Conservation (phyloP, 2,329 filamentous ascomycete genomes). For the Nothophoma quercina region DNA sequence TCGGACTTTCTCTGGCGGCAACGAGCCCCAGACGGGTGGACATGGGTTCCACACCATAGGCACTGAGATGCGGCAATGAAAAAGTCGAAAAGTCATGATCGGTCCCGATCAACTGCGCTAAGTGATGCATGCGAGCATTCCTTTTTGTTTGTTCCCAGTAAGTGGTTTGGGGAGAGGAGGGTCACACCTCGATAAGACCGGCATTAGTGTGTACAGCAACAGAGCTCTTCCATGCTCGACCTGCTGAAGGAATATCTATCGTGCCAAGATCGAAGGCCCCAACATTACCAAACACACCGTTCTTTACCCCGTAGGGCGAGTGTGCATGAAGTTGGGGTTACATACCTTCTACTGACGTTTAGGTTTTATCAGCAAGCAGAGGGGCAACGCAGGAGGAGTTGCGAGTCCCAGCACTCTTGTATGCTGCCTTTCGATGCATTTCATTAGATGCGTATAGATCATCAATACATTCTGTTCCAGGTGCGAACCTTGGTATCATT, state of each 20-base stretch:
- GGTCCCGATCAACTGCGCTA: constrained; percentile 26
- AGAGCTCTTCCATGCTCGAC: constrained; percentile 65
- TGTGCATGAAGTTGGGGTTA: constrained; percentile 72
- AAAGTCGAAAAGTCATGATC: constrained; percentile 45
- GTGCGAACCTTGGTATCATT: constrained; percentile 4
- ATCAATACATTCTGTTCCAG: constrained; percentile 14
- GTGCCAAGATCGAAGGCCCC: constrained; percentile 67
- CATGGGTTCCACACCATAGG: constrained; percentile 43
- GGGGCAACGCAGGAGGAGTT: not conserved
- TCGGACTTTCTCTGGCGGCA: constrained; percentile 49
- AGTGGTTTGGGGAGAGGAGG: constrained; percentile 21
- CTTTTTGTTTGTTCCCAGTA: constrained; percentile 16
- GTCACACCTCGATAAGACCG: constrained; percentile 43
- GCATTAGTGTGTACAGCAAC: constrained; percentile 79
- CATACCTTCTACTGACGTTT: constrained; percentile 48
- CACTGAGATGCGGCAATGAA: constrained; percentile 50
- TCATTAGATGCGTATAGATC: constrained; percentile 11
- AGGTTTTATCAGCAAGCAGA: constrained; percentile 4
- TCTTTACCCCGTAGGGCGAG: constrained; percentile 59
- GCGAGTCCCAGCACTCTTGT: not conserved
- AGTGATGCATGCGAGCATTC: constrained; percentile 33
- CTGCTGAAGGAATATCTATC: constrained; percentile 72
- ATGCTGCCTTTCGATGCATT: not conserved
- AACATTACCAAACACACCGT: constrained; percentile 73
- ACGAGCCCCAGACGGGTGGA: constrained; percentile 45